Evolutionary conservation across 352 stramenopile genomes (phyloP).

Genomic region (Phytophthora ramorum): DNA sequence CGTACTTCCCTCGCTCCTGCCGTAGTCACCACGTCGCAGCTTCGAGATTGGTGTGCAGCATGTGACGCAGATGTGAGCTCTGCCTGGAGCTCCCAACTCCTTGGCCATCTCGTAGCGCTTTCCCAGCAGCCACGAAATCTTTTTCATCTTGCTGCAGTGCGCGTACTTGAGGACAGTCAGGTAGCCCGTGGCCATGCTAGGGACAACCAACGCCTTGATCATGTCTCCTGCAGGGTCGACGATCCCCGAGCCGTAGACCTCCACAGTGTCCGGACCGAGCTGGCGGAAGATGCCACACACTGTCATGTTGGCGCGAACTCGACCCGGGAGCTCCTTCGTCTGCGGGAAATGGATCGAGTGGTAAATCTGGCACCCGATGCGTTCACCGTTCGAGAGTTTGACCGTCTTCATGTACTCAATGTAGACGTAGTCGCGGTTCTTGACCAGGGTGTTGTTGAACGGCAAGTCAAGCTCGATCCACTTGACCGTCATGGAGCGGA

Average conservation of each 20-base stretch:
- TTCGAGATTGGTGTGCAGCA: conserved; percentile 29
- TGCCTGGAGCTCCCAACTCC: conserved; percentile 14
- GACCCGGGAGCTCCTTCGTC: conserved; percentile 37
- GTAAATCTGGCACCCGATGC: conserved; percentile 48
- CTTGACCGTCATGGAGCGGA: conserved; percentile 41
- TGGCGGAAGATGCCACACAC: conserved; percentile 57
- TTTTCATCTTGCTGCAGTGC: conserved; percentile 45
- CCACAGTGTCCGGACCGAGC: conserved; percentile 41
- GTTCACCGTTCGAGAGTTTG: conserved; percentile 37
- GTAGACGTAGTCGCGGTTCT: conserved; percentile 53
- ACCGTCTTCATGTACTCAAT: conserved; percentile 52
- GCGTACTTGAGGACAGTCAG: conserved; percentile 34
- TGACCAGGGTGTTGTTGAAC: conserved; percentile 26
- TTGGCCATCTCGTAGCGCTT: conserved; percentile 30
- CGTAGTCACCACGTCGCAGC: conserved; percentile 17
- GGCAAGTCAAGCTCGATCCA: conserved; percentile 39
- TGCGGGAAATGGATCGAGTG: conserved; percentile 59
- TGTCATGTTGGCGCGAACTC: conserved; percentile 54
- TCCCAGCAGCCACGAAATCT: conserved; percentile 29
- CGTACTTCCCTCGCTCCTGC: conserved; percentile 20
- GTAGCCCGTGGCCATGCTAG: conserved; percentile 18
- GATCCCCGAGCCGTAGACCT: conserved; percentile 49
- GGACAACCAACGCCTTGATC: conserved; percentile 29
- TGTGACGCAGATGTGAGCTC: conserved; percentile 31
- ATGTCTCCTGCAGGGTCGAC: conserved; percentile 42